A percentile compares a stretch with the other conserved stretches of the same genome.
Conservation (phyloP, 2,329 filamentous ascomycete species). For the Clarireedia monteithiana region DNA sequence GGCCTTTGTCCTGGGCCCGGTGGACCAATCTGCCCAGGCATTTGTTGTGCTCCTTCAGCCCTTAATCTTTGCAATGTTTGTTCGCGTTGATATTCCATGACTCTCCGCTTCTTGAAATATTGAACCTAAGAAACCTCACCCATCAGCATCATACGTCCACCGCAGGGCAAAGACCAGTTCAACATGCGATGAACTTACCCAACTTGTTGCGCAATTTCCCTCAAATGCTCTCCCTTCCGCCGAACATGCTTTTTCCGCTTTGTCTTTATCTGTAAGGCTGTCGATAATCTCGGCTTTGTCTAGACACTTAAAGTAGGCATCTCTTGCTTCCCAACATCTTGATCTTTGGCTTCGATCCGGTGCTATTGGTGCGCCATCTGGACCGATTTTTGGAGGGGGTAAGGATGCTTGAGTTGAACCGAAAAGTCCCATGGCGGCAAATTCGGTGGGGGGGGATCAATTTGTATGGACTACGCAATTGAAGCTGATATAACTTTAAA, state of each 20-base stretch:
- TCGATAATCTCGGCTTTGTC: slow-evolving; percentile 78
- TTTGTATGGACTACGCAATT: not conserved
- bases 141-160: slow-evolving; percentile 9
- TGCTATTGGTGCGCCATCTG: slow-evolving; percentile 60
- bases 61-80: slow-evolving; percentile 68
- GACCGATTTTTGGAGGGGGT: slow-evolving; percentile 37
- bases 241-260: slow-evolving; percentile 49
- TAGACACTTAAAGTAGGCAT: slow-evolving; percentile 81
- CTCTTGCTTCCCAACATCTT: slow-evolving; percentile 83
- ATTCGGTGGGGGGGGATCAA: not conserved
- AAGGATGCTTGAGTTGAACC: slow-evolving; percentile 28
- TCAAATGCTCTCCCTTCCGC: slow-evolving; percentile 63
- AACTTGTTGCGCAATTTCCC: slow-evolving; percentile 77
- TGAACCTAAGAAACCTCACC: slow-evolving; percentile 55
- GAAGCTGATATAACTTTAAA: not conserved
- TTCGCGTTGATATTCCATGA: slow-evolving; percentile 85
- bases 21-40: slow-evolving; percentile 32
- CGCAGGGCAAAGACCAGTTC: not conserved
- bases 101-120: slow-evolving; percentile 95
- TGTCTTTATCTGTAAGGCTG: slow-evolving; percentile 49
- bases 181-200: slow-evolving; percentile 54
- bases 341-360: slow-evolving; percentile 78
- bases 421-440: slow-evolving; percentile 42
- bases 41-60: slow-evolving; percentile 60
- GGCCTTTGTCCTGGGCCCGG: slow-evolving; percentile 5